Evolutionary conservation across 768 basidiomycete genomes (phyloP).

Genomic region (Russula vinacea): DNA sequence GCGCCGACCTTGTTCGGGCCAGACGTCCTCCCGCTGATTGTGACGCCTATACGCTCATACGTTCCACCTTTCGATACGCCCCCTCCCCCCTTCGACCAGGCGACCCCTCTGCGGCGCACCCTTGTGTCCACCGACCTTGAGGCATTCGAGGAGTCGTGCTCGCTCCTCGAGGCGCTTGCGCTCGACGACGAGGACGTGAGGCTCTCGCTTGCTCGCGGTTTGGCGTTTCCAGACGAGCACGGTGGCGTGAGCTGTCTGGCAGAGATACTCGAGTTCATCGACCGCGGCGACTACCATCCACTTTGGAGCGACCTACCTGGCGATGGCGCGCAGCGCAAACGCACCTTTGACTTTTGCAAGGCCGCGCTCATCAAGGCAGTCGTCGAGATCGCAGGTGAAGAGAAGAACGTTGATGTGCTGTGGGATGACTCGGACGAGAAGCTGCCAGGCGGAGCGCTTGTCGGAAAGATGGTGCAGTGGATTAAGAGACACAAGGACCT

Average conservation of each 20-base stretch:
- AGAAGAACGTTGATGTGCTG: constrained; percentile 71
- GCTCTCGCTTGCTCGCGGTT: constrained; percentile 63
- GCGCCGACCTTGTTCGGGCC: constrained; percentile 58
- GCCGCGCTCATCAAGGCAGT: constrained; percentile 81
- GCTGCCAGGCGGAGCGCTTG: constrained; percentile 65
- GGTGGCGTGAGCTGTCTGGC: constrained; percentile 56
- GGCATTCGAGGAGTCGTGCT: constrained; percentile 69
- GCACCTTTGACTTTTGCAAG: constrained; percentile 77
- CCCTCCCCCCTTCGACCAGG: constrained; percentile 40
- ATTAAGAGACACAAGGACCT: constrained; percentile 53
- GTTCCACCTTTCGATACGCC: constrained; percentile 50
- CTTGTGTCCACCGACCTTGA: constrained; percentile 68
- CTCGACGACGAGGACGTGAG: constrained; percentile 78
- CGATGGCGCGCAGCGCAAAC: constrained; percentile 59
- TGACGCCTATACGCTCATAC: constrained; percentile 56
- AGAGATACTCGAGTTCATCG: constrained; percentile 69
- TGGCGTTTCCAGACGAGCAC: constrained; percentile 57
- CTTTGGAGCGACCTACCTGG: constrained; percentile 53
- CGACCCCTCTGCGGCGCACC: constrained; percentile 41
- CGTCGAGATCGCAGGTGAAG: constrained; percentile 82
- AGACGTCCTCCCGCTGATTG: constrained; percentile 61
- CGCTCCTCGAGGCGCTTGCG: constrained; percentile 69
- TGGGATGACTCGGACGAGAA: constrained; percentile 62
- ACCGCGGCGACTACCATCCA: constrained; percentile 62
- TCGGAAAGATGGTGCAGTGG: constrained; percentile 73